These are phyloP conservation scores for Pyronema domesticum DNA, from an alignment of 495 filamentous ascomycete genomes.

Conservation along the genomic window DNA sequence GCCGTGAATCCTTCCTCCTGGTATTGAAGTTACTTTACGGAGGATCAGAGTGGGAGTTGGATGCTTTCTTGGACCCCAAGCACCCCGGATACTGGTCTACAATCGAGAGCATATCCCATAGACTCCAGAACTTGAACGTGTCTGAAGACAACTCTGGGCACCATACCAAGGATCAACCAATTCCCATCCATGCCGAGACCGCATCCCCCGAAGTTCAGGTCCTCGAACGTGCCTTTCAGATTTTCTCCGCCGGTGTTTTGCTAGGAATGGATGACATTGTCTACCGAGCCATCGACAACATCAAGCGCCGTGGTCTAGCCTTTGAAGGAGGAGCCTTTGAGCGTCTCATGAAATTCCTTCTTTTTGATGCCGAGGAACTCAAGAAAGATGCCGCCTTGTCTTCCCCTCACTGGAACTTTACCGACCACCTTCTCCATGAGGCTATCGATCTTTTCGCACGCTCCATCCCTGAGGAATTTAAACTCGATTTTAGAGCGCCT, in stretches of 20 bases:
- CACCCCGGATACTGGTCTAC: constrained; percentile 15
- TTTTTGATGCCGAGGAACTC: constrained; percentile 7
- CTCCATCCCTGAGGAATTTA: constrained; percentile 15
- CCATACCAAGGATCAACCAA: background rate
- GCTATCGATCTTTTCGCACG: constrained; percentile 17
- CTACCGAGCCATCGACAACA: constrained; percentile 12
- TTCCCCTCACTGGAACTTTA: constrained; percentile 8
- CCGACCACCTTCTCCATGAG: constrained; percentile 11
- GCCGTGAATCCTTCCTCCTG: constrained; percentile 18
- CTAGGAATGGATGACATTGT: constrained; percentile 18
- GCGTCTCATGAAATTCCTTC: constrained; percentile 15
- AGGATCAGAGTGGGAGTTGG: constrained; percentile 19
- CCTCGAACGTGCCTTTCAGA: constrained; percentile 17
- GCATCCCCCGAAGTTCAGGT: constrained; percentile 14
- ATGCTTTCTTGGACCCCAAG: constrained; percentile 19
- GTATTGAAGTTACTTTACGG: constrained; percentile 17
- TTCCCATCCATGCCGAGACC: background rate
- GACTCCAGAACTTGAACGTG: background rate
- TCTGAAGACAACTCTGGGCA: background rate
- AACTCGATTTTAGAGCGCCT: constrained; percentile 14
- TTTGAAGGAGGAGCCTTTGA: constrained; percentile 18
- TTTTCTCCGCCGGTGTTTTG: constrained; percentile 16
- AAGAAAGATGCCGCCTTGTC: background rate
- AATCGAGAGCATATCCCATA: background rate
- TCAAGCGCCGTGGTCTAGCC: constrained; percentile 18